phyloP scores from a whole-genome alignment of 2,329 filamentous ascomycete species.

The Berkeleyomyces rouxiae region DNA sequence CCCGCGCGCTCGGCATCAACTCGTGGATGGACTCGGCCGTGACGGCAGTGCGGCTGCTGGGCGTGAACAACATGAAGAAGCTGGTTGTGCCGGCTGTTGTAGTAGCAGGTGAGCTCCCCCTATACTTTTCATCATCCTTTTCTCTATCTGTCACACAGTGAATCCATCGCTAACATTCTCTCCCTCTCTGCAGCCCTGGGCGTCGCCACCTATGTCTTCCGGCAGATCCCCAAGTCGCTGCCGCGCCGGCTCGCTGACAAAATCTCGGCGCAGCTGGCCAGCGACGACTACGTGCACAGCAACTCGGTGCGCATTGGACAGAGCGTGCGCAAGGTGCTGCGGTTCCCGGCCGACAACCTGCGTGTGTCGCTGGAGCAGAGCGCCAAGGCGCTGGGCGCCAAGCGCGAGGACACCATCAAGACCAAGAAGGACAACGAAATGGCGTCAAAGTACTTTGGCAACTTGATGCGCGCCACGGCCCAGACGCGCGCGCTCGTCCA shows the following conservation, averaged over 20 bases:
- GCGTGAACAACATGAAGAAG: slow-evolving; percentile 63
- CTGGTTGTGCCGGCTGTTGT: slow-evolving; percentile 68
- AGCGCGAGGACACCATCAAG: slow-evolving; percentile 71
- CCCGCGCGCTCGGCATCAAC: slow-evolving; percentile 63
- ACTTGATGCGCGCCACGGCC: slow-evolving; percentile 53
- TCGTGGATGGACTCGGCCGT: slow-evolving; percentile 82
- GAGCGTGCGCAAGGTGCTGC: slow-evolving; percentile 77
- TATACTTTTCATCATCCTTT: not conserved
- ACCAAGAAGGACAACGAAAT: slow-evolving; percentile 69
- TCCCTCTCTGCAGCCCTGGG: slow-evolving; percentile 41
- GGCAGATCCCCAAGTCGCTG: slow-evolving; percentile 75
- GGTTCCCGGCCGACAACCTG: slow-evolving; percentile 72
- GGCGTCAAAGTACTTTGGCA: slow-evolving; percentile 78
- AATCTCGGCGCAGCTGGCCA: slow-evolving; percentile 60
- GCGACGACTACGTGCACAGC: slow-evolving; percentile 81
- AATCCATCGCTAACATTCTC: slow-evolving; percentile 13
- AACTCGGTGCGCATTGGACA: slow-evolving; percentile 74
- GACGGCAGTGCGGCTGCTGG: slow-evolving; percentile 62
- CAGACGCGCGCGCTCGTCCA: slow-evolving; percentile 34
- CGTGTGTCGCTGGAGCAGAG: slow-evolving; percentile 68
- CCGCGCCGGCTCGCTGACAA: slow-evolving; percentile 74
- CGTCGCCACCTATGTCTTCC: slow-evolving; percentile 63
- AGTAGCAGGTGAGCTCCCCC: slow-evolving; percentile 49
- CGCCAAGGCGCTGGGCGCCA: slow-evolving; percentile 64
- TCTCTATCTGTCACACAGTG: not conserved